Evolutionary conservation across 2,329 filamentous ascomycete species (phyloP), one percentile per base, ranked within the genome.

Genomic region (Chaetomium sp.): DNA sequence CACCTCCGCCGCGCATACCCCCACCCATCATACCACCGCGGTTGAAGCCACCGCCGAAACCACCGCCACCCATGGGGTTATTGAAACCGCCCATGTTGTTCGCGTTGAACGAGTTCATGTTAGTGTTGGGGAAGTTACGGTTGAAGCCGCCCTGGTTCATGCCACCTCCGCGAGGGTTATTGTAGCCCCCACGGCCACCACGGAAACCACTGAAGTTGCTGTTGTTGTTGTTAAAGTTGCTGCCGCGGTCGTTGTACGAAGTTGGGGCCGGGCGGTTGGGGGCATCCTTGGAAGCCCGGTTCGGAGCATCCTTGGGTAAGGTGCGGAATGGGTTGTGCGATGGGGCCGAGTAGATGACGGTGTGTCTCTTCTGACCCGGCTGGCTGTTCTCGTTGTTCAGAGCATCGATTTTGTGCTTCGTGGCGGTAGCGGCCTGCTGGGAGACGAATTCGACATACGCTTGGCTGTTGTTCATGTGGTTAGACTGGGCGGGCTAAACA

Each of bases 301-400:
- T 79, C 0, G 89, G 90, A 0, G 87, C 86, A 68, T 96, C 91
- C 74, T 96, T 96, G 14, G 91, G 91, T 4, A 95, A 75, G 0
- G 91, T 96, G 62, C 88, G 86, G 80, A 95, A 97, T 0, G 91
- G 91, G 69, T 97, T 97, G 62, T 81, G 79, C 48, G 82, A 80
- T 0, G 90, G 85, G 61, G 83, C 86, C 52, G 88, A 87, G 74
- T 91, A 96, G 56, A 82, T 82, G 47, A 89, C 83, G 1, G 78
- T 80, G 61, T 88, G 80, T 67, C 89, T 89, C 70, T 91, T 91
- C 60, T 78, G 86, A 65, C 77, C 55, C 12, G 73, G 74, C 61
- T 76, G 76, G 55, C 70, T 74, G 19, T 79, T 78, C 57, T 81
- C 77, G 44, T 75, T 74, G 33, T 69, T 69, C 37, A 85, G 75